phyloP scores from a whole-genome alignment of 2,329 filamentous ascomycete genomes.

The Colletotrichum melonis region DNA sequence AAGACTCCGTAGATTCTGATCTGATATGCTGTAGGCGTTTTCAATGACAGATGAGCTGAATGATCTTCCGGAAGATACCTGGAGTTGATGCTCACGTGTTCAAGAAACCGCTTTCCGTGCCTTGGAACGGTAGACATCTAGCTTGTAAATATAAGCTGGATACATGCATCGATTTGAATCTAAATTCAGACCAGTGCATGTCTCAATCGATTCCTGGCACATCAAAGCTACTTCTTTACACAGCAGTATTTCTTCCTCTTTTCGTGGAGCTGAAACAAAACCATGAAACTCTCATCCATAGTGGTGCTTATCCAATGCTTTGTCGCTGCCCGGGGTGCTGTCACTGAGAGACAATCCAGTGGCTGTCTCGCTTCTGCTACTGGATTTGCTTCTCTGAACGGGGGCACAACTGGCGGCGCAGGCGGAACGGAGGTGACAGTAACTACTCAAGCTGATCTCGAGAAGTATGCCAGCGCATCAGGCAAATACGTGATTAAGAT shows the following conservation, averaged over 20 bases:
- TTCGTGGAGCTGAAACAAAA: neutral
- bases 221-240: no score
- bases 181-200: no score
- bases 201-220: no score
- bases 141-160: no score
- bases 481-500: constrained; percentile 42
- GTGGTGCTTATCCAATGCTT: neutral
- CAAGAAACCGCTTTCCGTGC: no score
- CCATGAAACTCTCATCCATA: neutral
- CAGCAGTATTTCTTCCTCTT: neutral
- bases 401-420: constrained; percentile 39
- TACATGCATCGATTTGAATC: no score
- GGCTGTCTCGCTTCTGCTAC: constrained; percentile 34
- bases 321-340: neutral
- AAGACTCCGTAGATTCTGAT: no score
- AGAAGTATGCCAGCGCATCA: constrained; percentile 37
- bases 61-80: no score
- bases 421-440: constrained; percentile 39
- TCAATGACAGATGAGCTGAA: no score
- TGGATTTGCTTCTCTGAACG: constrained; percentile 41
- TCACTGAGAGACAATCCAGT: neutral
- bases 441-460: constrained; percentile 38
- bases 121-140: no score
- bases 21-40: no score
- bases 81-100: no score